Evolutionary conservation across 1,139 yeast species (phyloP), one percentile per base, ranked within the genome.

Genomic region (Arxiozyma heterogenica): DNA sequence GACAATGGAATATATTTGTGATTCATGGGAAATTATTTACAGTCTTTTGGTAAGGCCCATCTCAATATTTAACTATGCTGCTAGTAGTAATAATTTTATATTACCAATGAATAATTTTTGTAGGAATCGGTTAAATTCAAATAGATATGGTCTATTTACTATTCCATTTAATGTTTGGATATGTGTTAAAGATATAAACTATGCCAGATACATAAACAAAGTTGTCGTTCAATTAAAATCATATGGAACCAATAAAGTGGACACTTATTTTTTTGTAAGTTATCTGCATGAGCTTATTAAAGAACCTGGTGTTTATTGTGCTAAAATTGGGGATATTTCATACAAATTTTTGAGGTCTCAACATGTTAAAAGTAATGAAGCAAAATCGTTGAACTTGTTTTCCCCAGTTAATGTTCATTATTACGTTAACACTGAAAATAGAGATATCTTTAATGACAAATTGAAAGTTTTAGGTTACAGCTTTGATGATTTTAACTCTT

Each of bases 1-100:
- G 21, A 18, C 25, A 12, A 25, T 23, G 44, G 59, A 57, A 47
- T 59, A 41, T 44, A 51, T 60, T 18, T 56, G 56, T 42, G 64
- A 61, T 44, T 62, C 65, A 9, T 62, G 65, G 65, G 55, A 57
- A 22, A 52, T 61, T 34, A 50, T 62, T 4, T 59, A 58, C 49
- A 56, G 57, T 44, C 51, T 58, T 2, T 44, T 62, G 47, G 44
- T 41, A 23, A 49, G 54, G n/a, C 56, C 57, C 17, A 43, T 54
- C 7, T 53, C 54, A 4, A 21, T 53, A 15, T 20, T 15, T 18
- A 52, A 52, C 21, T 44, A 47, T 22, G 17, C 22, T 17, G 30
- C 15, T 27, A 20, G 11, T 5, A 6, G 17, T 20, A 21, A 45
- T 30, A 38, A 34, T 27, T 21, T 51, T 17, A 23, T 41, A 3